A percentile compares a stretch with the other conserved stretches of the same genome.
These are phyloP conservation scores for Pythium scleroteichum DNA, from an alignment of 352 stramenopile species.

Conservation along the genomic window DNA sequence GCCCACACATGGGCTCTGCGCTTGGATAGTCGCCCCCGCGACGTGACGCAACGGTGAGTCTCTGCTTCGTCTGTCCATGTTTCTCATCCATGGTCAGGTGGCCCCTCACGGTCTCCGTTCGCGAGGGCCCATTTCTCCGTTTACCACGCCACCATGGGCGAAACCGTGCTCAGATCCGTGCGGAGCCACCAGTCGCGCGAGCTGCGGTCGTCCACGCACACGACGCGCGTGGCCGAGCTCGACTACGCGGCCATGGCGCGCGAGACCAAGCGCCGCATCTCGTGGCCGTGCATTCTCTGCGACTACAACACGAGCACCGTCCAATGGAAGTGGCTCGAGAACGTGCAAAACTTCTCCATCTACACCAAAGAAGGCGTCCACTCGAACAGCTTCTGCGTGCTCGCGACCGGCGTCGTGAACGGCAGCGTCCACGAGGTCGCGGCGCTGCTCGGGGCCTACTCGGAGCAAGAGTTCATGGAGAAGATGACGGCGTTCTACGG, in stretches of 20 bases:
- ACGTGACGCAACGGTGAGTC: too few relatives aligned
- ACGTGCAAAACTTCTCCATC: constrained; percentile 12
- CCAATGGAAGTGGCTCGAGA: constrained; percentile 26
- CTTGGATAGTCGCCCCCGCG: too few relatives aligned
- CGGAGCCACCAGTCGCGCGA: neutral
- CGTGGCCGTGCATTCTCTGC: constrained; percentile 5
- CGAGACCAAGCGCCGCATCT: constrained; percentile 3
- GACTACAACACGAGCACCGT: neutral
- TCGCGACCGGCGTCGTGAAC: constrained; percentile 11
- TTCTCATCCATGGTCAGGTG: too few relatives aligned
- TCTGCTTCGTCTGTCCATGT: too few relatives aligned
- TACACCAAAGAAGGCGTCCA: constrained; percentile 5
- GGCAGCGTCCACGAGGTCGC: constrained; percentile 13
- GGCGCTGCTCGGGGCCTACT: neutral
- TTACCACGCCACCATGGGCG: too few relatives aligned
- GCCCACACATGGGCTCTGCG: too few relatives aligned
- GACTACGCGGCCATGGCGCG: constrained; percentile 4
- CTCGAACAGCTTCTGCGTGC: neutral
- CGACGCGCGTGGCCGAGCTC: neutral
- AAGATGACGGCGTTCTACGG: constrained; percentile 19
- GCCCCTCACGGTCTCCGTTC: too few relatives aligned
- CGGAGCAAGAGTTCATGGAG: constrained; percentile 3
- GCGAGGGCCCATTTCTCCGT: too few relatives aligned
- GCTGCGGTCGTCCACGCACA: neutral
- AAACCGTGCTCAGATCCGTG: neutral